Percentiles rank a stretch among this genome's conserved stretches.
Conservation (phyloP, 2,329 filamentous ascomycete species). For the Exutisphaerella laricina region DNA sequence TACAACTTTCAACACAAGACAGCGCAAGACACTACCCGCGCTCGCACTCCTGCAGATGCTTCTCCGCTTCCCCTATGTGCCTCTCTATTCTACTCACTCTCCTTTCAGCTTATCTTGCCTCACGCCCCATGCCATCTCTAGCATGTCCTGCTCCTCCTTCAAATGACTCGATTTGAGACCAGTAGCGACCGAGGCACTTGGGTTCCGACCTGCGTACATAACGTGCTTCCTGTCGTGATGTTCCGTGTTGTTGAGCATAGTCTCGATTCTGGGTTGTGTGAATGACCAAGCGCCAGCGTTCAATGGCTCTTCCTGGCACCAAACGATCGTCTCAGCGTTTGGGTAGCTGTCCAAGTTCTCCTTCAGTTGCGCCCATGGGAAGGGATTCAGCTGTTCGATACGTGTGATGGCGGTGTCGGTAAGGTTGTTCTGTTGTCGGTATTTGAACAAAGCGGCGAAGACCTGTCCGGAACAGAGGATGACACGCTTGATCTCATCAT, state of each 20-base stretch:
- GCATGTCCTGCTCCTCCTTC: slow-evolving; percentile 87
- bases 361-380: slow-evolving; percentile 95
- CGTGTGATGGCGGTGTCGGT: slow-evolving; percentile 91
- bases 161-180: slow-evolving; percentile 81
- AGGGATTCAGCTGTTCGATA: slow-evolving; percentile 95
- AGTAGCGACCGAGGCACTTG: slow-evolving; percentile 88
- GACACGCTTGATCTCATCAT: slow-evolving; percentile 86
- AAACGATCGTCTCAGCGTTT: slow-evolving; percentile 96
- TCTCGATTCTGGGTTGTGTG: slow-evolving; percentile 96
- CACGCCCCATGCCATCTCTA: slow-evolving; percentile 59
- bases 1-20: slow-evolving; percentile 1
- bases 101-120: slow-evolving; percentile 63
- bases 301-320: slow-evolving; percentile 94
- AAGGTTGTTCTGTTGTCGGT: slow-evolving; percentile 79
- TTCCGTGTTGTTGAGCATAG: slow-evolving; percentile 84
- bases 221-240: slow-evolving; percentile 92
- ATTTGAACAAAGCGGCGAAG: slow-evolving; percentile 82
- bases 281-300: slow-evolving; percentile 97
- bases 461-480: slow-evolving; percentile 94
- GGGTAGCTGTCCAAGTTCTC: slow-evolving; percentile 96
- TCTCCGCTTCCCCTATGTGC: background rate
- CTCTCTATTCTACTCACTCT: slow-evolving; percentile 38
- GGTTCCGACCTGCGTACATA: slow-evolving; percentile 92
- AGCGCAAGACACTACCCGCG: background rate
- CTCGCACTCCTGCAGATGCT: background rate